Evolutionary conservation across 163 green algal genomes (phyloP), one percentile per base, ranked within the genome.

Genomic region (Picocystis sp.): DNA sequence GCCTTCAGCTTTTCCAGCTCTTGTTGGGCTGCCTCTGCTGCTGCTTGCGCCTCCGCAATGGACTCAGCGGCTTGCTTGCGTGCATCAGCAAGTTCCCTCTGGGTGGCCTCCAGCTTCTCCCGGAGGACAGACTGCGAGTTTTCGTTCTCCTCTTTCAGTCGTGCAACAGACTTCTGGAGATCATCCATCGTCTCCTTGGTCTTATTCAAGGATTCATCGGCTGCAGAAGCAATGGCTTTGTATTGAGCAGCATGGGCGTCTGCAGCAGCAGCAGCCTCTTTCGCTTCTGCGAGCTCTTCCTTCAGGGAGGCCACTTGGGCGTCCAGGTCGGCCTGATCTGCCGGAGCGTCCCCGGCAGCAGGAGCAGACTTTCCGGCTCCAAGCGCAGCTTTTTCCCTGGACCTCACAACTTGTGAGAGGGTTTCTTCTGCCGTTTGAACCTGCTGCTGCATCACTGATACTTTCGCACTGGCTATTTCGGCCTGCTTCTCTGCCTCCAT

Each of bases 391-490:
- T 64, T 62, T n/a, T n/a, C n/a, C n/a, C n/a, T n/a, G n/a, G n/a
- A n/a, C n/a, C n/a, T n/a, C n/a, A n/a, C n/a, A n/a, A n/a, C n/a
- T n/a, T n/a, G n/a, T n/a, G n/a, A n/a, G n/a, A n/a, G n/a, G n/a
- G n/a, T n/a, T 45, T 81, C 75, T 58, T 82, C 74, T 5, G 69
- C 66, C 60, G 73, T 70, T 46, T 60, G 53, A 52, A 81, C 69
- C 59, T 44, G 24, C 5, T 71, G 58, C 33, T 79, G 64, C 15
- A 79, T 56, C 42, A 72, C 52, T 50, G 75, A 65, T 3, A 63
- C 53, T 11, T 70, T 71, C 11, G 64, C 70, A 42, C 74, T 65
- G 6, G 67, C 67, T 3, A 59, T 61, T n/a, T 57, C 54, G 6
- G 72, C 66, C 11, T 66, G 56, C 44, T 67, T 70, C 55, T 70